phyloP scores from a whole-genome alignment of 1,139 yeast species.

The Saccharomyces hybrid region DNA sequence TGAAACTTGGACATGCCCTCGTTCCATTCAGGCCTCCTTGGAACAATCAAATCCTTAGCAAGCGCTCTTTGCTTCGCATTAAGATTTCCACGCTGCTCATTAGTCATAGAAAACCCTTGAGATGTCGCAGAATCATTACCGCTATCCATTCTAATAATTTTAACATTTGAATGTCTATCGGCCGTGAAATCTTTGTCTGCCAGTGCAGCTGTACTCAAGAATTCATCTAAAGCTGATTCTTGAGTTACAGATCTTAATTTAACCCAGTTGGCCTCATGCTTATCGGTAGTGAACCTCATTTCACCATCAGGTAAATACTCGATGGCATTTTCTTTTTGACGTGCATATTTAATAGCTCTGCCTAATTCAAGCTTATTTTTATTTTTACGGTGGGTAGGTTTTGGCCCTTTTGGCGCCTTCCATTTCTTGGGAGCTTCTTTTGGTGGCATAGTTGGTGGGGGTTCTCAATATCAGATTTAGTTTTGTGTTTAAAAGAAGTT shows the following conservation, averaged over 20 bases:
- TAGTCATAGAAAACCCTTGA: slow-evolving; percentile 50
- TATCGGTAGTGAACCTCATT: slow-evolving; percentile 74
- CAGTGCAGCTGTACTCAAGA: slow-evolving; percentile 86
- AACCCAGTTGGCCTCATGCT: slow-evolving; percentile 82
- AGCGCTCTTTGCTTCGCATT: slow-evolving; percentile 64
- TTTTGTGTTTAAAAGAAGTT: not conserved
- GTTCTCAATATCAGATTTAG: not conserved
- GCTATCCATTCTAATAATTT: slow-evolving; percentile 70
- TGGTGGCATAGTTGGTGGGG: slow-evolving; percentile 34
- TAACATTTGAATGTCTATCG: slow-evolving; percentile 74
- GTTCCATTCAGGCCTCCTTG: slow-evolving; percentile 88
- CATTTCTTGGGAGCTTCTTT: slow-evolving; percentile 44
- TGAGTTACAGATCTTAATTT: slow-evolving; percentile 90
- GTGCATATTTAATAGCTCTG: slow-evolving; percentile 69
- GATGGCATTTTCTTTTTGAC: slow-evolving; percentile 60
- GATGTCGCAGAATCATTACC: slow-evolving; percentile 38
- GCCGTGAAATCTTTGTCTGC: slow-evolving; percentile 97
- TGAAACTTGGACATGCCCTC: slow-evolving; percentile 63
- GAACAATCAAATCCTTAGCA: slow-evolving; percentile 80
- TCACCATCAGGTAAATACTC: slow-evolving; percentile 79
- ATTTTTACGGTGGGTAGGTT: slow-evolving; percentile 76
- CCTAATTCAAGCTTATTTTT: slow-evolving; percentile 83
- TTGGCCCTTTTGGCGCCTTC: slow-evolving; percentile 85
- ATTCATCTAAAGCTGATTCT: slow-evolving; percentile 89
- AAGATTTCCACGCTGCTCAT: slow-evolving; percentile 59